A percentile compares a stretch with the other conserved stretches of the same genome.
phyloP scores from a whole-genome alignment of 2,329 filamentous ascomycete genomes.

The Byssoonygena ceratinophila region DNA sequence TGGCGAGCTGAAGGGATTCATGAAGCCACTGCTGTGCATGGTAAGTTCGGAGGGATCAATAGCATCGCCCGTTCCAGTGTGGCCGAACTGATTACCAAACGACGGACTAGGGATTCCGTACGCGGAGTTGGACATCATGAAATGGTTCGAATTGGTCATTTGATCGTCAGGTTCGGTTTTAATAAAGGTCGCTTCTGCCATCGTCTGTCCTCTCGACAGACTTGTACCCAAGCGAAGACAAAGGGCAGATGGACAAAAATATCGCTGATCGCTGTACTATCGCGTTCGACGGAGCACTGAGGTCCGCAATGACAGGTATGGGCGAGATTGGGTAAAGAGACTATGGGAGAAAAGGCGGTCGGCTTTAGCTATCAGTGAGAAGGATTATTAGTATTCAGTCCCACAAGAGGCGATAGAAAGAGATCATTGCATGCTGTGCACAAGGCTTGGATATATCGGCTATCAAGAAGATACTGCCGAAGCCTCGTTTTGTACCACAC shows the following conservation, averaged over 20 bases:
- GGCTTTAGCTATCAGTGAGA: too few relatives aligned
- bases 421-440: too few relatives aligned
- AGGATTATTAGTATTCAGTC: too few relatives aligned
- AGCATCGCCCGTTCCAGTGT: conserved; percentile 42
- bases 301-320: too few relatives aligned
- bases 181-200: conserved; percentile 51
- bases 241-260: background rate
- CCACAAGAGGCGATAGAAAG: too few relatives aligned
- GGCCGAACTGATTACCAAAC: conserved; percentile 41
- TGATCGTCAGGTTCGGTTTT: conserved; percentile 58
- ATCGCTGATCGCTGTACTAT: too few relatives aligned
- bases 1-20: conserved; percentile 50
- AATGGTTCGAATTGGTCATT: conserved; percentile 43
- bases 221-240: conserved; percentile 11
- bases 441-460: too few relatives aligned
- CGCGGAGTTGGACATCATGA: conserved; percentile 41
- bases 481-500: background rate
- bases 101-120: conserved; percentile 45
- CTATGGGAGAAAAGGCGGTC: too few relatives aligned
- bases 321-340: too few relatives aligned
- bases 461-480: background rate
- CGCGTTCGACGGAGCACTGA: background rate
- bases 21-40: conserved; percentile 48
- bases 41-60: conserved; percentile 80
- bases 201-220: conserved; percentile 40